These are phyloP conservation scores for Candida silvicultrix DNA, from an alignment of 805 yeast species.

Conservation along the genomic window DNA sequence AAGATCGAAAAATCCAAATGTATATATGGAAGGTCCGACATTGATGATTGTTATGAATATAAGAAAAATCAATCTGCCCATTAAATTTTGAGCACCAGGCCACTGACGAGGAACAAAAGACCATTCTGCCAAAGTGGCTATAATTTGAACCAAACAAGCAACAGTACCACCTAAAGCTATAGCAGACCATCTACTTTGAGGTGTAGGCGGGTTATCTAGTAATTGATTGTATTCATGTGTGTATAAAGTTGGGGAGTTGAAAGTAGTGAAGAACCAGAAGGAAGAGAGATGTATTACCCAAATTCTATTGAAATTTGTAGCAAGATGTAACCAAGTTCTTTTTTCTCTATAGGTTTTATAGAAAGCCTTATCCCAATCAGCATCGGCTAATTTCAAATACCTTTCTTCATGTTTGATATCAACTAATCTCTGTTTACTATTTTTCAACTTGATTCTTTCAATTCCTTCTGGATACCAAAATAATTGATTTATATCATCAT, in stretches of 20 bases:
- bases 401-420: slow-evolving; percentile 47
- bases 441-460: slow-evolving; percentile 43
- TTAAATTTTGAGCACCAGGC: slow-evolving; percentile 63
- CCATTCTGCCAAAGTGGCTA: slow-evolving; percentile 54
- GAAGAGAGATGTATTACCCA: slow-evolving; percentile 73
- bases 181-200: slow-evolving; percentile 47
- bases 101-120: slow-evolving; percentile 63
- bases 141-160: slow-evolving; percentile 49
- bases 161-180: slow-evolving; percentile 66
- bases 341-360: slow-evolving; percentile 69
- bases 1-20: slow-evolving; percentile 36
- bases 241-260: slow-evolving; percentile 66
- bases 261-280: slow-evolving; percentile 74
- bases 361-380: slow-evolving; percentile 63
- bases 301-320: slow-evolving; percentile 69
- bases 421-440: slow-evolving; percentile 40
- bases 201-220: slow-evolving; percentile 54
- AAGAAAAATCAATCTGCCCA: slow-evolving; percentile 39
- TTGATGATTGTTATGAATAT: slow-evolving; percentile 38
- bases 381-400: slow-evolving; percentile 42
- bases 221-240: slow-evolving; percentile 49
- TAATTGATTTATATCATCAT: slow-evolving; percentile 83
- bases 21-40: slow-evolving; percentile 45
- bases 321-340: slow-evolving; percentile 71
- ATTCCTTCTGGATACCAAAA: slow-evolving; percentile 82